phyloP scores from a whole-genome alignment of 2,329 filamentous ascomycete genomes.

The Verticillium alfalfae region DNA sequence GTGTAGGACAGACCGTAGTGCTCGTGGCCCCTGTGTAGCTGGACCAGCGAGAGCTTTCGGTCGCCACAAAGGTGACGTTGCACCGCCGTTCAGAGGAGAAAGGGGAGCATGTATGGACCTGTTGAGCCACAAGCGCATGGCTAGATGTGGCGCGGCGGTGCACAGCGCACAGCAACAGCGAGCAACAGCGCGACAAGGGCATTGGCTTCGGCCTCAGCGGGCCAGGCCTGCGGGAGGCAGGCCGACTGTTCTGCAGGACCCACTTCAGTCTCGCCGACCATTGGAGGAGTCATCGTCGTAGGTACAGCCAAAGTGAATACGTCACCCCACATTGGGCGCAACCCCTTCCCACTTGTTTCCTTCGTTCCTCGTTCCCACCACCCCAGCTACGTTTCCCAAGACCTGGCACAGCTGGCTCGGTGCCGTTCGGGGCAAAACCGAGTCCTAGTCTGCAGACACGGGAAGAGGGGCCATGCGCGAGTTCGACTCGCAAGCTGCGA shows the following conservation, averaged over 20 bases:
- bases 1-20: not conserved
- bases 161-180: not conserved
- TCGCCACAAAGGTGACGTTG: not conserved
- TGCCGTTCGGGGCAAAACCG: not conserved
- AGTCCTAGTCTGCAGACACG: not conserved
- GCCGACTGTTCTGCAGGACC: not conserved
- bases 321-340: not conserved
- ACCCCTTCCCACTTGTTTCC: not conserved
- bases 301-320: not conserved
- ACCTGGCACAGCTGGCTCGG: not conserved
- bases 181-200: not conserved
- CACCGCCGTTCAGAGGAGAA: not conserved
- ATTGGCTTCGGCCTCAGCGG: not conserved
- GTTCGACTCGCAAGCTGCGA: not conserved
- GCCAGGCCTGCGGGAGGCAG: not conserved
- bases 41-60: not conserved
- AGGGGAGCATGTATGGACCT: not conserved
- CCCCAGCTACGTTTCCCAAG: not conserved
- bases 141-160: not conserved
- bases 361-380: not conserved
- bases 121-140: not conserved
- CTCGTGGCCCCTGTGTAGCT: not conserved
- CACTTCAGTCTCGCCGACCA: not conserved
- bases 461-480: not conserved
- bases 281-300: not conserved